Base-by-base conservation (phyloP, 306 rosid genomes). In the Cicer judaicum region DNA sequence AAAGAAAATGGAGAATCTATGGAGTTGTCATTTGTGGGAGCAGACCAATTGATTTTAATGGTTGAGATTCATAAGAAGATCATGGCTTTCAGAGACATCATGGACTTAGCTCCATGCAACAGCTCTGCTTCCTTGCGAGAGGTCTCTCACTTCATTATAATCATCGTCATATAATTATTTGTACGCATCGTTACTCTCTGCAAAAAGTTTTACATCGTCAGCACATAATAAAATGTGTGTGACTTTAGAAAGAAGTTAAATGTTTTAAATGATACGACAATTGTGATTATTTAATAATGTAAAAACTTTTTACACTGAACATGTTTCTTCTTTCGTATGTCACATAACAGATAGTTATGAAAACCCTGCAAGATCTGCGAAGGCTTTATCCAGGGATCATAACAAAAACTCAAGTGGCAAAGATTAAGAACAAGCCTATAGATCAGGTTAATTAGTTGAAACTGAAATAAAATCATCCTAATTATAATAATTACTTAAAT, bases 31-130 rank as follows among this genome's bases (percentile, higher is more conserved):
- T 79, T 78, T 34, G 54, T 77, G 36, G 75, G 84, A 70, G 82
- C 79, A 54, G 85, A 80, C 47, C 87, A 87, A 64, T 50, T 65
- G 63, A 69, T 74, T 62, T 68, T 63, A 70, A 70, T 72, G 77
- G 68, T 78, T 83, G 86, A 80, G 53, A 77, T 92, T 54, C 80
- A 89, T 70, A 87, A 83, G 79, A 88, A 88, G 82, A 87, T 90
- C 36, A 38, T 81, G 77, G 78, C 70, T 72, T 88, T 92, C 50
- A 82, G 93, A 75, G 96, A 90, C 36, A 71, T 90, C 83, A 57
- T 92, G 68, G 96, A 88, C 76, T 77, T 92, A 21, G 77, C 87
- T 73, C 83, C 91, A 47, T 77, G 82, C 11, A 80, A 80, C 50
- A 76, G 69, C 19, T 80, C 96, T 59, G 77, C 81, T 60, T 78